A percentile compares a stretch with the other conserved stretches of the same genome.
These are phyloP conservation scores for Paecilomyces fulvus DNA, from an alignment of 2,329 filamentous ascomycete species.

Conservation along the genomic window DNA sequence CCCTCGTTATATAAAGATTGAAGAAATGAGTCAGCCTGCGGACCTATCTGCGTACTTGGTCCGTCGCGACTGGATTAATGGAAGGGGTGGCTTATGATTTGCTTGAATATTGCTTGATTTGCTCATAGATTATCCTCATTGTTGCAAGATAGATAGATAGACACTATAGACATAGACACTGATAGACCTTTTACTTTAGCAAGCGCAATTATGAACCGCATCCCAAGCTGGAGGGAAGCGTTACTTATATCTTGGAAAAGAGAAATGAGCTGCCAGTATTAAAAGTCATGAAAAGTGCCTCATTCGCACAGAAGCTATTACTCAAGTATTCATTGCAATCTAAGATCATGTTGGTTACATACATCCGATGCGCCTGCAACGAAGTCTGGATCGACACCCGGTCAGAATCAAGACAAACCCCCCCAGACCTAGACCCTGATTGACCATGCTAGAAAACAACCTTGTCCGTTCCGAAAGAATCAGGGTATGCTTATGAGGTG, in stretches of 20 bases:
- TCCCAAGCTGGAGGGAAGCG: background rate
- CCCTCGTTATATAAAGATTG: slow-evolving; percentile 19
- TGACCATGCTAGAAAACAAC: background rate
- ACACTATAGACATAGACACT: background rate
- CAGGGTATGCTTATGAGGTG: slow-evolving; percentile 1
- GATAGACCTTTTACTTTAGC: background rate
- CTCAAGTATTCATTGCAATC: slow-evolving; percentile 13
- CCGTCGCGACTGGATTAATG: background rate
- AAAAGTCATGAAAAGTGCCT: background rate
- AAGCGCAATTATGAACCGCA: background rate
- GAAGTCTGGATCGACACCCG: background rate
- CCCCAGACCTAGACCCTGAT: slow-evolving; percentile 6
- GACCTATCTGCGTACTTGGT: background rate
- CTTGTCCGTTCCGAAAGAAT: slow-evolving; percentile 1
- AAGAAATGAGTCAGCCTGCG: background rate
- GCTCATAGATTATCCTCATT: background rate
- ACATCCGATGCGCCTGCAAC: slow-evolving; percentile 6
- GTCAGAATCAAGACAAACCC: slow-evolving; percentile 3
- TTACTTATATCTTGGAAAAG: too few relatives aligned
- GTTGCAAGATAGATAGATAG: slow-evolving; percentile 1
- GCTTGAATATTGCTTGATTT: background rate
- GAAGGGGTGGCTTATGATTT: background rate
- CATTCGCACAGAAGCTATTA: background rate
- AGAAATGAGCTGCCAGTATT: background rate
- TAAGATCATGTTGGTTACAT: slow-evolving; percentile 14